A percentile compares a stretch with the other conserved stretches of the same genome.
phyloP scores from a whole-genome alignment of 768 basidiomycete species.

The Filobasidium wieringae region DNA sequence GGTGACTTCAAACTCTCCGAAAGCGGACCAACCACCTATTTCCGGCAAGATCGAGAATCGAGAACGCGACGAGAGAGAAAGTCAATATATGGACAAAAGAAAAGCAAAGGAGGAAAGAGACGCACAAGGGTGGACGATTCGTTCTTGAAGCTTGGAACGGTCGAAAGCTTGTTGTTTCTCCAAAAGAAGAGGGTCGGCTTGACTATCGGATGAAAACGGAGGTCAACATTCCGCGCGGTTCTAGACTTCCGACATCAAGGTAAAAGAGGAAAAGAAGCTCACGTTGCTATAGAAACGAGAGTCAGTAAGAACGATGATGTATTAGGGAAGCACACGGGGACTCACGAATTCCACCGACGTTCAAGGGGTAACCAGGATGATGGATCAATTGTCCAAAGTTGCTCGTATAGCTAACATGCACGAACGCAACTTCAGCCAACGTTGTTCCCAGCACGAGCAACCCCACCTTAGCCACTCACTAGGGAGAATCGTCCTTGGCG shows the following conservation, averaged over 20 bases:
- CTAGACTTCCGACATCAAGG: no score
- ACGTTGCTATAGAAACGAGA: no score
- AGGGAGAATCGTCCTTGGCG: conserved; percentile 27
- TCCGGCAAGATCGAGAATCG: no score
- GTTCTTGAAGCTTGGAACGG: conserved; percentile 28
- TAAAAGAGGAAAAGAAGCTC: no score
- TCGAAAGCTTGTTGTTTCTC: conserved; percentile 37
- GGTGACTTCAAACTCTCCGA: conserved; percentile 29
- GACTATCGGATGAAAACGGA: background rate
- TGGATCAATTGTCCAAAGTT: conserved; percentile 37
- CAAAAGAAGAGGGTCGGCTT: conserved; percentile 29
- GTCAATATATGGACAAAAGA: no score
- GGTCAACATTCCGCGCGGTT: no score
- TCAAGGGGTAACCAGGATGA: conserved; percentile 26
- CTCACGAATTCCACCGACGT: conserved; percentile 32
- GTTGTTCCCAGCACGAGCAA: background rate
- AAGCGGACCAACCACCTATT: conserved; percentile 14
- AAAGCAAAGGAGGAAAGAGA: conserved; percentile 30
- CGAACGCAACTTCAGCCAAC: background rate
- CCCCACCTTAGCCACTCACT: conserved; percentile 1
- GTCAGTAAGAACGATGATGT: background rate
- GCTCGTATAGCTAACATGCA: conserved; percentile 17
- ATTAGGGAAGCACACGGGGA: background rate
- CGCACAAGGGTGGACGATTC: conserved; percentile 36
- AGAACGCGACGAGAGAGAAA: no score